Evolutionary conservation across 768 basidiomycete species (phyloP).

Genomic region (Clitopilus hobsonii): DNA sequence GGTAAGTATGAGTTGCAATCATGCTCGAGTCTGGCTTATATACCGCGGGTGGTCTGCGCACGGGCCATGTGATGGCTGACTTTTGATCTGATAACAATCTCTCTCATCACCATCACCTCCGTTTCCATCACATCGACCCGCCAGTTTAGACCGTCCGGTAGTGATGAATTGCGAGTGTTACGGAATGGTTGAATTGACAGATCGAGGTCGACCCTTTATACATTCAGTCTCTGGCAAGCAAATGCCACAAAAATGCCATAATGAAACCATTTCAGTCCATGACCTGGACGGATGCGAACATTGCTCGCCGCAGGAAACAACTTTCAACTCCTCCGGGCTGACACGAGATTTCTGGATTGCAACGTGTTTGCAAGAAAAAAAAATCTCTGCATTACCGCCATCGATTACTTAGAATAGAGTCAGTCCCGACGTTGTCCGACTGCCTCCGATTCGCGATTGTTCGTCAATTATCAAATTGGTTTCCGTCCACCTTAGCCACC

Average conservation of each 20-base stretch:
- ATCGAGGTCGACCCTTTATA: not conserved
- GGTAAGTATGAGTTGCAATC: slow-evolving; percentile 48
- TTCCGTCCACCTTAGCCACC: not conserved
- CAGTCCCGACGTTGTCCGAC: not conserved
- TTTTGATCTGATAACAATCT: not conserved
- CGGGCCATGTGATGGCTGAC: slow-evolving; percentile 1
- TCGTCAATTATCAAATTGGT: not conserved
- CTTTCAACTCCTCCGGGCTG: not conserved
- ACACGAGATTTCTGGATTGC: not conserved
- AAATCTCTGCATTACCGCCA: no score
- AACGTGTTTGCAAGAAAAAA: not conserved
- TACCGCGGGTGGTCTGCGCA: not conserved
- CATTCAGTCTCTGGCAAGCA: not conserved
- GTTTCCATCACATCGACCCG: not conserved
- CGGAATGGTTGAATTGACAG: not conserved
- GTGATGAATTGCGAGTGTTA: not conserved
- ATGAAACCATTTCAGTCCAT: not conserved
- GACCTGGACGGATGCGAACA: not conserved
- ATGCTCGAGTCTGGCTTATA: not conserved
- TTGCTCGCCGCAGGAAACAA: not conserved
- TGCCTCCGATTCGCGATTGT: not conserved
- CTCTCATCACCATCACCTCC: no score
- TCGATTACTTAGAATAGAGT: not conserved
- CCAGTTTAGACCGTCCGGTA: not conserved
- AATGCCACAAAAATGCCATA: not conserved